Evolutionary conservation across 345 rosid species (phyloP).

Genomic region (Syzygium aromaticum): DNA sequence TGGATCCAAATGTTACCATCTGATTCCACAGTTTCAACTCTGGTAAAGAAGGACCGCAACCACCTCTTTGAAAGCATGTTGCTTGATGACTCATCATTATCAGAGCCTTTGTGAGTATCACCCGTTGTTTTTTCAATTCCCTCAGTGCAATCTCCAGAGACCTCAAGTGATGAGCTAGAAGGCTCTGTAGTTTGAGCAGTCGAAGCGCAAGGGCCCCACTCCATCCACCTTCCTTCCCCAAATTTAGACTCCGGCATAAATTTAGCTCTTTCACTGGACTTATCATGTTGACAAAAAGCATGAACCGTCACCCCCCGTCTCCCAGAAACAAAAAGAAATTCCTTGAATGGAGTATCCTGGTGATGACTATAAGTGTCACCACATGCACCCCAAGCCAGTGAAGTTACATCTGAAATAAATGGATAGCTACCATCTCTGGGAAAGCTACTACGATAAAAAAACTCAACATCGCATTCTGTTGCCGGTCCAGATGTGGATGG

Average conservation of each 20-base stretch:
- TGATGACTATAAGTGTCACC: conserved; percentile 66
- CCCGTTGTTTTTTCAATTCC: conserved; percentile 10
- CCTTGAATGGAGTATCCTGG: conserved; percentile 54
- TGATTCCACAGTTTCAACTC: conserved; percentile 47
- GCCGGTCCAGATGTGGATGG: conserved; percentile 44
- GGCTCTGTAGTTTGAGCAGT: conserved; percentile 14
- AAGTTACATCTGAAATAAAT: conserved; percentile 60
- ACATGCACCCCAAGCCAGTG: conserved; percentile 86
- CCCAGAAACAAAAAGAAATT: conserved; percentile 74
- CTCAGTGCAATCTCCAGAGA: conserved; percentile 10
- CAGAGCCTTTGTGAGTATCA: conserved; percentile 7
- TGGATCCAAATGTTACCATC: conserved; percentile 53
- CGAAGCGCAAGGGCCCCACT: conserved; percentile 66
- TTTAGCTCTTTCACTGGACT: conserved; percentile 13
- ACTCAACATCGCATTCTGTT: conserved; percentile 30
- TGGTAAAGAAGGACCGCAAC: conserved; percentile 60
- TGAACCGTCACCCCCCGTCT: conserved; percentile 65
- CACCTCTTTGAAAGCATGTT: conserved; percentile 49
- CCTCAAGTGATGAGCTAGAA: conserved; percentile 17
- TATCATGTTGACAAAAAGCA: conserved; percentile 51
- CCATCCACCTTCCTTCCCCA: conserved; percentile 74
- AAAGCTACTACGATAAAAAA: conserved; percentile 22
- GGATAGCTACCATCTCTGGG: conserved; percentile 31
- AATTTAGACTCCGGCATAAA: conserved; percentile 26
- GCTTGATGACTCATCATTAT: conserved; percentile 17